A percentile compares a stretch with the other conserved stretches of the same genome.
These are phyloP conservation scores for Silene vulgaris DNA, from an alignment of 179 eudicot species.

Conservation along the genomic window DNA sequence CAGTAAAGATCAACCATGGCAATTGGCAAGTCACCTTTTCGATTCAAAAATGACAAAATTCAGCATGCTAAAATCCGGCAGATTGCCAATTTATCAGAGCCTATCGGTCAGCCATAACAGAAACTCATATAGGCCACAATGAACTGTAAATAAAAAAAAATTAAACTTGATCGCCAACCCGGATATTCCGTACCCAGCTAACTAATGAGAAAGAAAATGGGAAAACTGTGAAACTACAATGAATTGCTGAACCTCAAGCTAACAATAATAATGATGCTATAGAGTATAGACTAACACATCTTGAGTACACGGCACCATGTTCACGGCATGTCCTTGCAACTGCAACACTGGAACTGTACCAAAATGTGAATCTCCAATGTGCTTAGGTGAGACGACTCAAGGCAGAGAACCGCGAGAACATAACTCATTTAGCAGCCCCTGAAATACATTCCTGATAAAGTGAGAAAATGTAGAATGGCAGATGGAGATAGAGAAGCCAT, in stretches of 20 bases:
- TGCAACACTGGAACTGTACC: neutral
- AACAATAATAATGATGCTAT: neutral
- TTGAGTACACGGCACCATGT: neutral
- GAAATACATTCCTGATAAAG: neutral
- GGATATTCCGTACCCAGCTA: conserved; percentile 1
- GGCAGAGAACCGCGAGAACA: neutral
- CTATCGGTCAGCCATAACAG: neutral
- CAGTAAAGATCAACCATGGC: neutral
- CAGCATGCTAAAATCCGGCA: neutral
- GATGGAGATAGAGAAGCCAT: neutral
- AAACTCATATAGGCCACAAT: neutral
- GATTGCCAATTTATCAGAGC: neutral
- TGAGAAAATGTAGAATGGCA: neutral
- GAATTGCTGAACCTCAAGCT: neutral
- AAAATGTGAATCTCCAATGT: neutral
- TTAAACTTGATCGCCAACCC: neutral
- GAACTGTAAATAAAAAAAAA: neutral
- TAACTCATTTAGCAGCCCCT: neutral
- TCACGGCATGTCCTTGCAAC: conserved; percentile 7
- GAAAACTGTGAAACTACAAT: neutral
- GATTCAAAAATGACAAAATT: neutral
- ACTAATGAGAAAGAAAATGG: neutral
- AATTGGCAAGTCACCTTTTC: neutral
- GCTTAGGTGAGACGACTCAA: neutral
- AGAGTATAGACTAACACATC: conserved; percentile 2